Conservation (phyloP, 2,329 filamentous ascomycete species). For the Exophiala bonariae region DNA sequence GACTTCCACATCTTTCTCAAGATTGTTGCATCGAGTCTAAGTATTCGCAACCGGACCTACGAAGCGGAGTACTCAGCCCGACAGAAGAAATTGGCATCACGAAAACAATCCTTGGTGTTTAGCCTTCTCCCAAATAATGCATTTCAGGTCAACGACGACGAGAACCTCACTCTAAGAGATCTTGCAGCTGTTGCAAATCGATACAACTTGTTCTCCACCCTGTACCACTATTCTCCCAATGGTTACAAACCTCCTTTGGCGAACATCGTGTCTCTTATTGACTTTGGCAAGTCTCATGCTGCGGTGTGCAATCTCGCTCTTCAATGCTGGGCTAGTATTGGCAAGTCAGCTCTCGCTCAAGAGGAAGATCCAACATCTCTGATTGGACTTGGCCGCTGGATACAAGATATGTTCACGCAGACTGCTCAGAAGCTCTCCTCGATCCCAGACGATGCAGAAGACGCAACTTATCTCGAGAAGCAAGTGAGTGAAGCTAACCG, state of each 20-base stretch:
- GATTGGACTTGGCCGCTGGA: constrained; percentile 15
- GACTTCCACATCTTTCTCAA: constrained; percentile 26
- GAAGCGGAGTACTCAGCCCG: constrained; percentile 1
- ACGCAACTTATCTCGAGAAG: neutral
- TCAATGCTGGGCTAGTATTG: constrained; percentile 18
- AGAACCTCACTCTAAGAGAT: constrained; percentile 11
- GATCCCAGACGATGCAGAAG: constrained; percentile 2
- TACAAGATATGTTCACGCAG: constrained; percentile 17
- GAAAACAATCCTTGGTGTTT: constrained; percentile 22
- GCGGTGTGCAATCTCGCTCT: constrained; percentile 17
- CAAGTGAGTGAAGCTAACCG: constrained; percentile 9
- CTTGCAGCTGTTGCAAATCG: constrained; percentile 18
- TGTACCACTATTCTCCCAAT: constrained; percentile 22
- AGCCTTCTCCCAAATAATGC: constrained; percentile 23
- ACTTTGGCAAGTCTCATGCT: constrained; percentile 19
- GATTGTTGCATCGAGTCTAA: constrained; percentile 18
- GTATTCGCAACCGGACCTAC: neutral
- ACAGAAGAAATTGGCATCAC: constrained; percentile 8
- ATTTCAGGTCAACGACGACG: constrained; percentile 14
- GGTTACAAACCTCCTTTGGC: constrained; percentile 17
- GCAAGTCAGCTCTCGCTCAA: constrained; percentile 11
- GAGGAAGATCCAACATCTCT: constrained; percentile 1
- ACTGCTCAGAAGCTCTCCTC: constrained; percentile 12
- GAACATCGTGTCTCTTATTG: constrained; percentile 16
- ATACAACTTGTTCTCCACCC: constrained; percentile 18